phyloP scores from a whole-genome alignment of 1,139 yeast species.

The Arxiozyma slooffiae region DNA sequence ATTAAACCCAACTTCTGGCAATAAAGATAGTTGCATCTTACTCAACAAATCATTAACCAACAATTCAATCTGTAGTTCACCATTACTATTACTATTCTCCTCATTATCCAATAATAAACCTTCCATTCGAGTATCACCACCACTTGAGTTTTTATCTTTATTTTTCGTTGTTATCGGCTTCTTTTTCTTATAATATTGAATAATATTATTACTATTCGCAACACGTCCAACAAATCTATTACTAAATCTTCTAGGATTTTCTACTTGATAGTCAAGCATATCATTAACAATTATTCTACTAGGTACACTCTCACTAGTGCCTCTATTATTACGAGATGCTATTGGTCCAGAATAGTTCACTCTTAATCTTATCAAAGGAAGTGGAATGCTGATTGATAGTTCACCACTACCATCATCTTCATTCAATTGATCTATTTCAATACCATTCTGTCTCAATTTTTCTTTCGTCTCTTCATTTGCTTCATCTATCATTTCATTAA shows the following conservation, averaged over 20 bases:
- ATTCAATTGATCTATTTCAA: conserved; percentile 14
- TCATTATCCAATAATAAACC: background rate
- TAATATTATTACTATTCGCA: conserved; percentile 81
- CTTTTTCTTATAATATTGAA: conserved; percentile 52
- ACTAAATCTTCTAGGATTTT: conserved; percentile 80
- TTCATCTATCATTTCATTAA: conserved; percentile 53
- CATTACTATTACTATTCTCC: conserved; percentile 13
- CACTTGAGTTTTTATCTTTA: conserved; percentile 17
- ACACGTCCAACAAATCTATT: conserved; percentile 83
- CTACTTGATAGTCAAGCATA: conserved; percentile 64
- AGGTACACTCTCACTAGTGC: background rate
- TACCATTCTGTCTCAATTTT: conserved; percentile 20
- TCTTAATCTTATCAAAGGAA: conserved; percentile 71
- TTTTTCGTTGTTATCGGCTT: conserved; percentile 17
- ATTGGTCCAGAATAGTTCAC: conserved; percentile 71
- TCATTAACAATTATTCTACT: conserved; percentile 11
- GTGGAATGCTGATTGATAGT: conserved; percentile 34
- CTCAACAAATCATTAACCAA: conserved; percentile 53
- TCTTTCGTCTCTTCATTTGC: conserved; percentile 48
- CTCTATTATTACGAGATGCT: background rate
- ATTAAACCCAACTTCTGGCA: conserved; percentile 71
- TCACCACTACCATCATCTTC: conserved; percentile 18
- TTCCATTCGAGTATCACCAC: background rate
- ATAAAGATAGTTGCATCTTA: conserved; percentile 52
- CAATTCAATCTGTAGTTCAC: conserved; percentile 45